These are phyloP conservation scores for Arachis stenosperma DNA, from an alignment of 306 rosid species.

Conservation along the genomic window DNA sequence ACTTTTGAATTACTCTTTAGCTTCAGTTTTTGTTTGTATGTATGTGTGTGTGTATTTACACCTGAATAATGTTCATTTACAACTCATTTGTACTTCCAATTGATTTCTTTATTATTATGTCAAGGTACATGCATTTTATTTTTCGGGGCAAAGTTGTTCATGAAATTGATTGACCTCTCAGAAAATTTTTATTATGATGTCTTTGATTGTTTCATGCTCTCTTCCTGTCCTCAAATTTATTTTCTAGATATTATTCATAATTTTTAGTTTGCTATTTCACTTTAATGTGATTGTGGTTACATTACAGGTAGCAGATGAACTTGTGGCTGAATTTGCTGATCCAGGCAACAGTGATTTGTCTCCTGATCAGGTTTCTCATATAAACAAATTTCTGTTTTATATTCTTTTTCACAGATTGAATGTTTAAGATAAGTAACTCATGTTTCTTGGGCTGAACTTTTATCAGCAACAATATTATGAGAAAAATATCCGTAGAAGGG, in stretches of 20 bases:
- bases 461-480: constrained; percentile 97
- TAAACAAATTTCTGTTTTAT: constrained; percentile 28
- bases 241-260: neutral
- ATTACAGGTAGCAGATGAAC: constrained; percentile 96
- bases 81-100: neutral
- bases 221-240: neutral
- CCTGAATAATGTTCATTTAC: neutral
- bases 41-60: neutral
- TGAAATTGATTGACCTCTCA: constrained; percentile 39
- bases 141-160: constrained; percentile 12
- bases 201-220: constrained; percentile 36
- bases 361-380: constrained; percentile 84
- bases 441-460: constrained; percentile 29
- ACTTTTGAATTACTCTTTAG: constrained; percentile 11
- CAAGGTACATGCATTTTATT: constrained; percentile 1
- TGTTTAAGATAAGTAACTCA: constrained; percentile 28
- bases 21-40: neutral
- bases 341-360: constrained; percentile 67
- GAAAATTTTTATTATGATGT: constrained; percentile 44
- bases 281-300: constrained; percentile 29
- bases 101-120: constrained; percentile 1
- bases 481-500: constrained; percentile 95
- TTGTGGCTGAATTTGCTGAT: constrained; percentile 90
- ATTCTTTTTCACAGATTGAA: constrained; percentile 20
- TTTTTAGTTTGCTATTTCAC: neutral